Conservation (phyloP, 1,139 yeast species). For the Candida sojae region DNA sequence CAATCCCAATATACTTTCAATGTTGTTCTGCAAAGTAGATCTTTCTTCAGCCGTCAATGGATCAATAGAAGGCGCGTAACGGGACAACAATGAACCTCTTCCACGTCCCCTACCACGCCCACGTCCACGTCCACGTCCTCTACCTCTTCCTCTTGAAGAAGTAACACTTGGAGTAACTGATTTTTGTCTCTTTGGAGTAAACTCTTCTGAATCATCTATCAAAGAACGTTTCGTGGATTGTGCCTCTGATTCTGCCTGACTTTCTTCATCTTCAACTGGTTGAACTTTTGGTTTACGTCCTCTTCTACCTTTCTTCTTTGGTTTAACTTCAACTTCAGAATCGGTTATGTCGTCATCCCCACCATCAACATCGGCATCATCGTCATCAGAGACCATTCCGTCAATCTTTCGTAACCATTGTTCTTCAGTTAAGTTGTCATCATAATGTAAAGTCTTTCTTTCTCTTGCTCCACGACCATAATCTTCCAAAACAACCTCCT, state of each 20-base stretch:
- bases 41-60: conserved; percentile 46
- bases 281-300: conserved; percentile 17
- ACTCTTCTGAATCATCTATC: conserved; percentile 15
- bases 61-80: conserved; percentile 39
- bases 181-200: conserved; percentile 25
- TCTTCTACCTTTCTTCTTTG: conserved; percentile 29
- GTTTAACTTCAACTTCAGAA: conserved; percentile 21
- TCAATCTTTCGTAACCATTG: conserved; percentile 73
- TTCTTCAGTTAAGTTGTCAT: conserved; percentile 73
- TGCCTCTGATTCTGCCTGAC: conserved; percentile 11
- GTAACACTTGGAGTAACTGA: conserved; percentile 29
- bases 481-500: conserved; percentile 41
- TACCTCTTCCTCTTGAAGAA: conserved; percentile 8
- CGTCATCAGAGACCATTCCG: conserved; percentile 42
- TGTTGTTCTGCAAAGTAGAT: conserved; percentile 38
- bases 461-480: conserved; percentile 69
- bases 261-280: conserved; percentile 15
- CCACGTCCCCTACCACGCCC: conserved; percentile 28
- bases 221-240: conserved; percentile 11
- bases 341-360: conserved; percentile 31
- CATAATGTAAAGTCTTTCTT: conserved; percentile 60
- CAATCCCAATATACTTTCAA: conserved; percentile 46
- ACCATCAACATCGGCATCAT: conserved; percentile 20
- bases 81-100: conserved; percentile 29
- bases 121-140: conserved; percentile 24